Evolutionary conservation across 2,329 filamentous ascomycete species (phyloP), one percentile per base, ranked within the genome.

Genomic region (Hypoxylon rubiginosum): DNA sequence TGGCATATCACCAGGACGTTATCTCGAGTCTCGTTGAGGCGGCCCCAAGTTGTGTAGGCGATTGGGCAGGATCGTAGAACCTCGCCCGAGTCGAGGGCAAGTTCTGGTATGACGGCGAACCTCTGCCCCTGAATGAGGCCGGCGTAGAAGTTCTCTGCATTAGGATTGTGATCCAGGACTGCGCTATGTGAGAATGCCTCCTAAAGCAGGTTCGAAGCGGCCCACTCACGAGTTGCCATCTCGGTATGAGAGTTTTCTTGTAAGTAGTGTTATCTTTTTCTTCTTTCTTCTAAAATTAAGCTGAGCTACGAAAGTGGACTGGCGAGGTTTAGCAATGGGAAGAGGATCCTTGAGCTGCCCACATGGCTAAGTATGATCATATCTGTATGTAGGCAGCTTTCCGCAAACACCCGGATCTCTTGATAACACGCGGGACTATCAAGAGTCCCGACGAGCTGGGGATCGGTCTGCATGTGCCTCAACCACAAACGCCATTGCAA

Each of bases 1-100:
- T 77, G 73, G 66, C 75, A 77, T 19, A 77, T 76, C 4, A 86
- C 83, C 4, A 85, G 81, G 8, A 85, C 83, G 63, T 82, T 84
- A 51, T 81, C 79, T 9, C 77, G 73, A 1, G 61, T 60, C 6
- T 72, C 66, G 61, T 75, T 75, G 5, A 78, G 66, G 6, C 58
- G 58, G 8, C 76, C 76, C 74, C 75, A 77, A 26, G 75, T 77
- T 54, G 76, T 78, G 69, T 77, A 78, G 36, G 76, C 76, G n/a
- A 78, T 49, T 3, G 72, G 71, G 32, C 74, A 74, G 8, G 68
- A 68, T 28, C 69, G 54, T 9, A 78, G 51, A 8, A 62, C 60
- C 24, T 73, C 66, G 4, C 75, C 75, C 11, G 71, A 77, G 53
- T 77, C 74, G 15, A 78, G 71, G 9, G 61, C 57, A 9, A 78